Evolutionary conservation across 257 asterid genomes (phyloP).

Genomic region (Nicotiana benthamiana): DNA sequence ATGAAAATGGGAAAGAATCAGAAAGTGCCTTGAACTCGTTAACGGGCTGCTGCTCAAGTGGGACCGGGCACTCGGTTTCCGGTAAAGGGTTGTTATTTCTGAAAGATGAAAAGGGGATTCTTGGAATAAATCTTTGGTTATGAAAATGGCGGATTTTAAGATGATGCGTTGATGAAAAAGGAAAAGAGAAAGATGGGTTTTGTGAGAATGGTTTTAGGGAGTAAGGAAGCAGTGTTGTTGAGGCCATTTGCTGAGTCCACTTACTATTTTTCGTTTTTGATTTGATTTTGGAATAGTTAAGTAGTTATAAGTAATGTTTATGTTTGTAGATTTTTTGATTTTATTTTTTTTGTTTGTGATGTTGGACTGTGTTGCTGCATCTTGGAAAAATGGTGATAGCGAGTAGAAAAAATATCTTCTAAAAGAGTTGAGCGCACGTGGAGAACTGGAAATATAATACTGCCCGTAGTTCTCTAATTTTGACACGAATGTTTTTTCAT

Average conservation of each 20-base stretch:
- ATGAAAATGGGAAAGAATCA: conserved; percentile 70
- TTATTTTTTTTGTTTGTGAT: background rate
- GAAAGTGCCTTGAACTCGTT: conserved; percentile 76
- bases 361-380: background rate
- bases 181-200: conserved; percentile 17
- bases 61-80: conserved; percentile 78
- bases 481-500: too few species aligned
- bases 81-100: conserved; percentile 51
- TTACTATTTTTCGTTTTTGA: background rate
- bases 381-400: background rate
- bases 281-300: background rate
- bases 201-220: conserved; percentile 27
- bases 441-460: background rate
- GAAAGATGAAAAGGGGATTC: conserved; percentile 47
- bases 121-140: conserved; percentile 14
- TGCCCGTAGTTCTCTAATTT: background rate
- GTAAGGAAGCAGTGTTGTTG: conserved; percentile 15
- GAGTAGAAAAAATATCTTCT: background rate
- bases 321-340: background rate
- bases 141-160: conserved; percentile 6
- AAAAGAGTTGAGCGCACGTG: background rate
- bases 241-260: background rate
- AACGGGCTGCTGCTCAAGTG: conserved; percentile 77
- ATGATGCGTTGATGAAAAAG: conserved; percentile 16
- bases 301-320: background rate